A percentile compares a stretch with the other conserved stretches of the same genome.
These are phyloP conservation scores for Lycium ferocissimum DNA, from an alignment of 257 asterid genomes.

Conservation along the genomic window DNA sequence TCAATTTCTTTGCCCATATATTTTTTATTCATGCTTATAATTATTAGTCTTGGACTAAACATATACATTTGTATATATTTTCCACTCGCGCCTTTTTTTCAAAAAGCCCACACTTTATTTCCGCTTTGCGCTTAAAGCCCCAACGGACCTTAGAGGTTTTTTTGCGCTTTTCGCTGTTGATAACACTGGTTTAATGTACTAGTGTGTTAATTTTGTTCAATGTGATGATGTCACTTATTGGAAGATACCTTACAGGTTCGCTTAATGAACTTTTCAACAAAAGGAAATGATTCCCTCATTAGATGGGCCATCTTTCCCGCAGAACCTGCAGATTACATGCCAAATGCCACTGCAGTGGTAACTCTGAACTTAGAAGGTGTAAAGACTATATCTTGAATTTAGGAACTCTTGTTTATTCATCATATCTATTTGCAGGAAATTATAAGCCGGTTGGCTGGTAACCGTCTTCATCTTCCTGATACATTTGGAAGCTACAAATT, in stretches of 20 bases:
- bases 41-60: too few species aligned
- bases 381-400: conserved; percentile 27
- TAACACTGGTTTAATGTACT: not conserved
- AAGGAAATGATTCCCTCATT: conserved; percentile 65
- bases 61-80: too few species aligned
- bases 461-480: conserved; percentile 64
- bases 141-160: too few species aligned
- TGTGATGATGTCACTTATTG: conserved; percentile 35
- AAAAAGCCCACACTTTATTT: too few species aligned
- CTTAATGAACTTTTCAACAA: conserved; percentile 60
- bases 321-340: conserved; percentile 57
- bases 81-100: too few species aligned
- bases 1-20: too few species aligned
- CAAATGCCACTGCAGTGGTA: conserved; percentile 78
- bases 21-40: too few species aligned
- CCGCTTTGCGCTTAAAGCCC: too few species aligned
- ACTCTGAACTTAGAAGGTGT: conserved; percentile 15
- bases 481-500: conserved; percentile 77
- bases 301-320: conserved; percentile 74
- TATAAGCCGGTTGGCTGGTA: conserved; percentile 59
- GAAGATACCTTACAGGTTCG: conserved; percentile 65
- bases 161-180: too few species aligned
- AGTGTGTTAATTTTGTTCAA: conserved; percentile 25
- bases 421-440: conserved; percentile 55
- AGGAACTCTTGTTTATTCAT: conserved; percentile 15